Evolutionary conservation across 257 asterid genomes (phyloP).

Genomic region (Ballota nigra): DNA sequence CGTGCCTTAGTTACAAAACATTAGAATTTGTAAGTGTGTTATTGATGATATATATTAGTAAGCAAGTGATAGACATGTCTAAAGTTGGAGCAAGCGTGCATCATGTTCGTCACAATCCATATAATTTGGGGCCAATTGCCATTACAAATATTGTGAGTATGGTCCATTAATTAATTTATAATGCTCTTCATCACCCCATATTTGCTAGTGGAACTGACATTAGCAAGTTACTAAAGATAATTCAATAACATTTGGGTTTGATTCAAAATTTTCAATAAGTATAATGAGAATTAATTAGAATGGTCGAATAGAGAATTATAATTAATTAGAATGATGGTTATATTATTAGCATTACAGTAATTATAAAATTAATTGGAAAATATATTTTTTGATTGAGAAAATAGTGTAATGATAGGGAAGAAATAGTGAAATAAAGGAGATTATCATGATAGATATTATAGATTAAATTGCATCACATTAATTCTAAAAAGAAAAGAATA

Average conservation of each 20-base stretch:
- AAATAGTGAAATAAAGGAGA: no score
- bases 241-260: background rate
- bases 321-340: no score
- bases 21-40: background rate
- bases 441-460: no score
- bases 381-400: no score
- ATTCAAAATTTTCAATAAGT: no score
- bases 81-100: constrained; percentile 20
- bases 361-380: no score
- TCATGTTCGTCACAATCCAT: constrained; percentile 45
- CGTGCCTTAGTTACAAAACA: background rate
- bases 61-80: background rate
- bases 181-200: constrained; percentile 18
- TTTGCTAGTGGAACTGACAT: constrained; percentile 24
- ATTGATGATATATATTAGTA: background rate
- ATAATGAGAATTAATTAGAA: no score
- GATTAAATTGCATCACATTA: background rate
- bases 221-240: background rate
- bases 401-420: no score
- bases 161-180: background rate
- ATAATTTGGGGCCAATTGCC: constrained; percentile 13
- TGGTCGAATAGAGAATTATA: no score
- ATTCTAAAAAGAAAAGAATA: background rate
- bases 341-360: no score
- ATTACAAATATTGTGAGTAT: background rate